Base-by-base conservation (phyloP, 78 protist genomes). In the Guillardia theta region DNA sequence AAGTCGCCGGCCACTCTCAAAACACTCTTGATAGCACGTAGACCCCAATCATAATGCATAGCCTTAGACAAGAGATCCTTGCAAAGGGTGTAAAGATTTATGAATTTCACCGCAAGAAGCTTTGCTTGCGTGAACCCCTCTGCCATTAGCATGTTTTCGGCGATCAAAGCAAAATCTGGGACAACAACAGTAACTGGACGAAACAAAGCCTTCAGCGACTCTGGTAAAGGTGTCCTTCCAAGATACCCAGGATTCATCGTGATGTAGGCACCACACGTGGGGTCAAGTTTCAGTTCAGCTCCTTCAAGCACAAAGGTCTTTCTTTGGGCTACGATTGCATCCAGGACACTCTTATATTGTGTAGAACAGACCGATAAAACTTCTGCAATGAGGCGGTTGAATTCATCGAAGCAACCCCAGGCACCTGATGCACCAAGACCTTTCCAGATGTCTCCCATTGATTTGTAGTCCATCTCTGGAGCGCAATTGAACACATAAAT, bases 201-300 rank as follows among this genome's bases (percentile, higher is more conserved):
- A 95, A 96, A 96, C 33, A 96, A 94, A 44, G 94, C 93, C 93
- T 96, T 96, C 70, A 96, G 77, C 93, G 96, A 95, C 58, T 96
- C 97, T 21, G 97, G 97, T 19, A 96, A 93, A 47, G 95, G 95
- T 19, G 95, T 92, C 24, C 98, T 96, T 1, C 98, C 98, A 30
- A 97, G 97, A 48, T 97, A 97, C 37, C 98, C 98, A 15, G 98
- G 98, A 78, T 96, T 96, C 97, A 96, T 96, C 12, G 97, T 96
- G 93, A 95, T 95, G 96, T 94, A 96, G 8, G 95, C 41, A 36
- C 96, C 96, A 92, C 94, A 93, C 10, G 95, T 87, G 33, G 94
- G 94, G 47, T 48, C 62, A 0, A 95, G 93, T 21, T 41, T 21
- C 70, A 47, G 48, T 8, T 30, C 64, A 5, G 88, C 48, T 37